Evolutionary conservation across 768 basidiomycete species (phyloP).

Genomic region (Mycena venus): DNA sequence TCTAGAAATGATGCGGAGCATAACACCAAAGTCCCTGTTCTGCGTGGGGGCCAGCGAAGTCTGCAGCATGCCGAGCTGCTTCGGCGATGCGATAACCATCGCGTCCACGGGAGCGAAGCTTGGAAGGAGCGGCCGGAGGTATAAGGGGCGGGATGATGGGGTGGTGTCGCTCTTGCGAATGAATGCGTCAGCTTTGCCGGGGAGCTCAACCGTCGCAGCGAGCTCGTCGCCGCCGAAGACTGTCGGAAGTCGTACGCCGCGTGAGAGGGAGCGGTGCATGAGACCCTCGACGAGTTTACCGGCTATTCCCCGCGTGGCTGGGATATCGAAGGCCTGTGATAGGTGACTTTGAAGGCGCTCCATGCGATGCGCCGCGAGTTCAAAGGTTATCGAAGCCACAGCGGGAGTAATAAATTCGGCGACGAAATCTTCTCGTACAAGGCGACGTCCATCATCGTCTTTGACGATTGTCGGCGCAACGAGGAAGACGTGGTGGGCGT

Average conservation of each 20-base stretch:
- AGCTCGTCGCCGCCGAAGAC: neutral
- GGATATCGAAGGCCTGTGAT: neutral
- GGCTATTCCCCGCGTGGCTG: neutral
- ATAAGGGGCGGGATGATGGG: constrained; percentile 5
- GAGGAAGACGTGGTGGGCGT: constrained; percentile 1
- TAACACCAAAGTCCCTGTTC: constrained; percentile 8
- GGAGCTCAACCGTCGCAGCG: constrained; percentile 11
- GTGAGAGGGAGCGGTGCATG: constrained; percentile 6
- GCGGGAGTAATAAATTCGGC: constrained; percentile 7
- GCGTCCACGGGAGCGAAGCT: constrained; percentile 12
- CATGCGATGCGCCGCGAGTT: neutral
- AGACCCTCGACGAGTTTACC: constrained; percentile 18
- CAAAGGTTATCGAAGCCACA: neutral
- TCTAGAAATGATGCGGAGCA: constrained; percentile 7
- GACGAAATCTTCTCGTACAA: neutral
- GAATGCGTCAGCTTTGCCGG: constrained; percentile 11
- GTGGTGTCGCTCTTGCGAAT: neutral
- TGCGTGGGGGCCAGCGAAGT: neutral
- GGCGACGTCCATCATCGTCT: neutral
- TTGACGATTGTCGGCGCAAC: neutral
- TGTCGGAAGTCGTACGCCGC: constrained; percentile 4
- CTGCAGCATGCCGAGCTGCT: constrained; percentile 10
- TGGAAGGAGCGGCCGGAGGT: constrained; percentile 11
- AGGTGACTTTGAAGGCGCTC: neutral
- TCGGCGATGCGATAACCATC: neutral